Evolutionary conservation across 2,329 filamentous ascomycete species (phyloP).

Genomic region (Blumeria graminis): DNA sequence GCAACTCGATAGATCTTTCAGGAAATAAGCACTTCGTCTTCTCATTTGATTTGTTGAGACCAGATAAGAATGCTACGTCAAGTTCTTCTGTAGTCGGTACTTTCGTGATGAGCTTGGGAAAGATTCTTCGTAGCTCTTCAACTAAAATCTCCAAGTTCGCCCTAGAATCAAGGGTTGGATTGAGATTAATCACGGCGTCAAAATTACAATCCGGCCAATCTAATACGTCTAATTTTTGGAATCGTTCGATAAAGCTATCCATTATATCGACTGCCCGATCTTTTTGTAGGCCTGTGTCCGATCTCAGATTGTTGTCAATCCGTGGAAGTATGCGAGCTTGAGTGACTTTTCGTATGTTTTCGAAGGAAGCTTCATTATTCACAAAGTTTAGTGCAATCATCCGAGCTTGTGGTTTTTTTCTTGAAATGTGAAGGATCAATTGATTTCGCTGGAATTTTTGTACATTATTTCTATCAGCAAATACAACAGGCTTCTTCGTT

Average conservation of each 20-base stretch:
- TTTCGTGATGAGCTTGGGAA: constrained; percentile 48
- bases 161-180: constrained; percentile 53
- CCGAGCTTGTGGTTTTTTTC: constrained; percentile 34
- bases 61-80: constrained; percentile 53
- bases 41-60: constrained; percentile 35
- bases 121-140: constrained; percentile 43
- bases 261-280: constrained; percentile 71
- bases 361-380: constrained; percentile 45
- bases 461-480: constrained; percentile 89
- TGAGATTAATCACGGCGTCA: constrained; percentile 62
- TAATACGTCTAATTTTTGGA: constrained; percentile 49
- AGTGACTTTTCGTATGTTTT: constrained; percentile 50
- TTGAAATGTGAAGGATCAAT: constrained; percentile 54
- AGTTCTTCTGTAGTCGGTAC: constrained; percentile 51
- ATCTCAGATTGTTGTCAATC: constrained; percentile 94
- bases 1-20: too few species aligned
- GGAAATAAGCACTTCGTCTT: too few species aligned
- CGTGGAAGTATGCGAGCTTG: constrained; percentile 56
- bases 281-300: constrained; percentile 54
- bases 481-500: constrained; percentile 41
- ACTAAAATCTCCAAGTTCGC: constrained; percentile 67
- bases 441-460: constrained; percentile 71
- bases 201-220: constrained; percentile 57
- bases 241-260: constrained; percentile 76
- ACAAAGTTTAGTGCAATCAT: constrained; percentile 77